phyloP scores from a whole-genome alignment of 73 alveolate species.

The Stentor roeselii region DNA sequence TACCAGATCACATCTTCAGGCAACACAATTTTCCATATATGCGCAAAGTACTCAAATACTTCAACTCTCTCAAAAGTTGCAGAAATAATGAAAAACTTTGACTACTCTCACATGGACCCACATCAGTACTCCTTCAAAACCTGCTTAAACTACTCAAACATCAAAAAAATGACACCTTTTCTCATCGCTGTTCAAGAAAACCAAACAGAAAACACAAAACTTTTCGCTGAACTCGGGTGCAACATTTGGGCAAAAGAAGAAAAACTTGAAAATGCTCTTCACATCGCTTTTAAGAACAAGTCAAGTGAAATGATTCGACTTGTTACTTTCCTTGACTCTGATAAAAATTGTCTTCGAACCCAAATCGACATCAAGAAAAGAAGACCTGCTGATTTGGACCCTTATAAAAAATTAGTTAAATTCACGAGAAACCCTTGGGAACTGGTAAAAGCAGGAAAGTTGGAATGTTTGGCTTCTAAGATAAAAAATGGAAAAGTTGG shows the following conservation, averaged over 20 bases:
- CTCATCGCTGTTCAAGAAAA: conserved; percentile 13
- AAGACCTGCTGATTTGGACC: conserved; percentile 10
- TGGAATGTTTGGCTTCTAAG: not conserved
- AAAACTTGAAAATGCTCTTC: conserved; percentile 17
- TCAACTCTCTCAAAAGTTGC: not conserved
- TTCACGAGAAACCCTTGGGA: conserved; percentile 8
- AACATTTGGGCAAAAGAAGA: conserved; percentile 10
- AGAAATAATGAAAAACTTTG: no score
- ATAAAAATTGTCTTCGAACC: conserved; percentile 18
- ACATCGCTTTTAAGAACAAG: not conserved
- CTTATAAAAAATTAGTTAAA: not conserved
- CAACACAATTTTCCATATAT: not conserved
- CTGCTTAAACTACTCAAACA: not conserved
- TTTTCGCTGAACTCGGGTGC: not conserved
- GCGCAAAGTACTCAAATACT: not conserved
- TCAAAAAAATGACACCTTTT: conserved; percentile 20
- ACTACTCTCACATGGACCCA: no score
- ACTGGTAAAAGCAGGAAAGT: not conserved
- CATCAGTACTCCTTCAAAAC: not conserved
- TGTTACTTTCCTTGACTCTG: conserved; percentile 6
- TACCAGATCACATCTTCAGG: not conserved
- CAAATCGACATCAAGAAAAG: conserved; percentile 14
- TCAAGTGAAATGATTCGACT: not conserved
- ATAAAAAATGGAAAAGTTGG: not conserved
- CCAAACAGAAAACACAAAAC: not conserved